Evolutionary conservation across 306 rosid species (phyloP).

Genomic region (Morella rubra): DNA sequence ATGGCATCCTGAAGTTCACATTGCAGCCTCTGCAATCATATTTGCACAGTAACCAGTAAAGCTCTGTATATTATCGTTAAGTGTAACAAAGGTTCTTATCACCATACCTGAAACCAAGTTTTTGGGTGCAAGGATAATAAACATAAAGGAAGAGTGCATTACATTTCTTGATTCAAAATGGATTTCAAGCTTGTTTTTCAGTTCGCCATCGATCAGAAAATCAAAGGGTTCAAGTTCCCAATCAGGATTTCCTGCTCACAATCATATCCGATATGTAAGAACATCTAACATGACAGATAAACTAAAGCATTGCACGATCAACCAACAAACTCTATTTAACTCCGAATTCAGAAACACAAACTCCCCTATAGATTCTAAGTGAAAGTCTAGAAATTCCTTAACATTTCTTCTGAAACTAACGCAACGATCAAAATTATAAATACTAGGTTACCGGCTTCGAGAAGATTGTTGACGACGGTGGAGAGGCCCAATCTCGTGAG

Average conservation of each 20-base stretch:
- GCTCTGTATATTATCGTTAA: neutral
- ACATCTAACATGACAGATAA: neutral
- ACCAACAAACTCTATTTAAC: neutral
- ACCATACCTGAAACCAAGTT: neutral
- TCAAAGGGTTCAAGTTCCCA: slow-evolving; percentile 71
- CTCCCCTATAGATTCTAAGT: neutral
- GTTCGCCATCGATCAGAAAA: slow-evolving; percentile 82
- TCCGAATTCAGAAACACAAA: neutral
- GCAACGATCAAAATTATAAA: neutral
- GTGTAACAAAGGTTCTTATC: neutral
- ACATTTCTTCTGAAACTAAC: neutral
- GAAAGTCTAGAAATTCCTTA: too few species aligned
- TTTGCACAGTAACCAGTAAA: slow-evolving; percentile 8
- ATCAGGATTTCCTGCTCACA: slow-evolving; percentile 50
- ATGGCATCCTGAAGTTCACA: slow-evolving; percentile 46
- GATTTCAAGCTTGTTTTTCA: slow-evolving; percentile 7
- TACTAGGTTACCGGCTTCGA: slow-evolving; percentile 43
- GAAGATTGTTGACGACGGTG: slow-evolving; percentile 69
- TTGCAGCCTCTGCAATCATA: slow-evolving; percentile 42
- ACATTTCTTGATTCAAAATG: neutral
- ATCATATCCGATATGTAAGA: slow-evolving; percentile 1
- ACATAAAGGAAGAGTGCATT: neutral
- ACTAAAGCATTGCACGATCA: neutral
- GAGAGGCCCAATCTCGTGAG: slow-evolving; percentile 82
- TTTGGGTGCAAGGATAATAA: neutral